These are phyloP conservation scores for Myriosclerotinia curreyana DNA, from an alignment of 2,329 filamentous ascomycete species.

Conservation along the genomic window DNA sequence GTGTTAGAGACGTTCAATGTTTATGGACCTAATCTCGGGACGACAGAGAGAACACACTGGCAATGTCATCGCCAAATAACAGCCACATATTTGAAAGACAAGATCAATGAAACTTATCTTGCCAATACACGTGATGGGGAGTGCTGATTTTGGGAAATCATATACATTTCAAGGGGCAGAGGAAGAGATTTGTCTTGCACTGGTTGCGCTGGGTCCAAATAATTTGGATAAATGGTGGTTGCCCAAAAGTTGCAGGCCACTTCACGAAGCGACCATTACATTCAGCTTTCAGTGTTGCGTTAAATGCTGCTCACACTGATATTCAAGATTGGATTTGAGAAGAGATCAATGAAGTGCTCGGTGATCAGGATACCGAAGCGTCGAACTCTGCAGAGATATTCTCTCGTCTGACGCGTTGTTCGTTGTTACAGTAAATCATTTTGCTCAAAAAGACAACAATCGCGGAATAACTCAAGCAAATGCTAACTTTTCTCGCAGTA, in stretches of 20 bases:
- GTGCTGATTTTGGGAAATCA: slow-evolving; percentile 17
- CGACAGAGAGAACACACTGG: slow-evolving; percentile 18
- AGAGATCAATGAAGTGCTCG: slow-evolving; percentile 5
- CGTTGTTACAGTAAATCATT: slow-evolving; percentile 5
- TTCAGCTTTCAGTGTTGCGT: slow-evolving; percentile 2
- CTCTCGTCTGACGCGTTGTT: slow-evolving; percentile 12
- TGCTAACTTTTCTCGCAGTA: no score
- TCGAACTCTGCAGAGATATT: slow-evolving; percentile 6
- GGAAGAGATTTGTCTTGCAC: slow-evolving; percentile 15
- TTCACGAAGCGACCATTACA: slow-evolving; percentile 14
- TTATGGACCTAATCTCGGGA: slow-evolving; percentile 14
- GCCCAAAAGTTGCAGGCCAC: slow-evolving; percentile 17
- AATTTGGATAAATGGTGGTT: slow-evolving; percentile 20
- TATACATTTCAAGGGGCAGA: slow-evolving; percentile 12
- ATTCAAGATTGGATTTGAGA: slow-evolving; percentile 17
- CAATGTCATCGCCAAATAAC: slow-evolving; percentile 19
- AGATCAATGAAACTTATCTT: slow-evolving; percentile 10
- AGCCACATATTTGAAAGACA: slow-evolving; percentile 13
- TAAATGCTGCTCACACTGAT: slow-evolving; percentile 8
- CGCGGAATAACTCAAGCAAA: no score
- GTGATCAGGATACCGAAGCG: slow-evolving; percentile 8
- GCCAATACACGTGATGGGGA: slow-evolving; percentile 18
- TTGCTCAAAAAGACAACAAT: no score
- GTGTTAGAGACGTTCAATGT: slow-evolving; percentile 17
- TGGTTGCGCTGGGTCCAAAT: slow-evolving; percentile 14